phyloP scores from a whole-genome alignment of 768 basidiomycete species.

The Lentinula sp. region DNA sequence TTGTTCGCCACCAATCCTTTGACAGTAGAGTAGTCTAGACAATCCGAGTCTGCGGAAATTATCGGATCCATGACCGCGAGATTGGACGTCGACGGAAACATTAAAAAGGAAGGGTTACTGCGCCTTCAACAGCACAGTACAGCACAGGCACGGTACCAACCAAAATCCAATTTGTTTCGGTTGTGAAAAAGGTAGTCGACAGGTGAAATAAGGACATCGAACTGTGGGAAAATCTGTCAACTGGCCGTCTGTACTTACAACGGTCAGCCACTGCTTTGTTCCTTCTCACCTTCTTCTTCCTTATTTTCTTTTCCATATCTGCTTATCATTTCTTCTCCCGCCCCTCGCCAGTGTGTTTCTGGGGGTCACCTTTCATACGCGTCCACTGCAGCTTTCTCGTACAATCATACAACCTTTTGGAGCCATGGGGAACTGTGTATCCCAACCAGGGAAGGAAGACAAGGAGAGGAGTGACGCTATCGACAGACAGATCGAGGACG shows the following conservation, averaged over 20 bases:
- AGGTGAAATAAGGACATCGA: not conserved
- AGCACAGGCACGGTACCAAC: not conserved
- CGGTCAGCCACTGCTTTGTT: not conserved
- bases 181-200: not conserved
- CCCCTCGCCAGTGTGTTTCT: not conserved
- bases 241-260: not conserved
- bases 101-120: not conserved
- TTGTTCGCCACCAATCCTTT: not conserved
- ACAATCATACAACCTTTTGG: not conserved
- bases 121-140: not conserved
- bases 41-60: not conserved
- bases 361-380: not conserved
- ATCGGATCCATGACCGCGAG: not conserved
- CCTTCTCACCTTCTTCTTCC: conserved; percentile 4
- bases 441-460: conserved; percentile 48
- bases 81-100: not conserved
- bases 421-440: conserved; percentile 66
- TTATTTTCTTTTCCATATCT: not conserved
- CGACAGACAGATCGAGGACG: conserved; percentile 83
- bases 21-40: not conserved
- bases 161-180: not conserved
- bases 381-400: not conserved
- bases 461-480: conserved; percentile 67
- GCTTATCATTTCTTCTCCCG: not conserved
- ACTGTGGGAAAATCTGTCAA: conserved; percentile 1